phyloP scores from a whole-genome alignment of 1,284 basidiomycete species.

The Amylostereum areolatum region DNA sequence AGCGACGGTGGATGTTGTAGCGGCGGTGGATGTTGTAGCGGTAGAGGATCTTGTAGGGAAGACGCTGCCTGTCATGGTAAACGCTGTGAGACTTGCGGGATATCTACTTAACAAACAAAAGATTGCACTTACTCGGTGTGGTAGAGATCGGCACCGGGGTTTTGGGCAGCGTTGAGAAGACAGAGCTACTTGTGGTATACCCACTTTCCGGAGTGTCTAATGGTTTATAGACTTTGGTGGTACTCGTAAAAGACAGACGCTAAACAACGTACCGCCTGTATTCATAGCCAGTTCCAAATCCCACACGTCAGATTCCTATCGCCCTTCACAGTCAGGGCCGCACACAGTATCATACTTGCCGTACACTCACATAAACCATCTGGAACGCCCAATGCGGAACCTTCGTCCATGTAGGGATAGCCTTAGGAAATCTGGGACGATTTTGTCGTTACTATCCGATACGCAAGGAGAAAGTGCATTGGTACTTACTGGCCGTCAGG shows the following conservation, averaged over 20 bases:
- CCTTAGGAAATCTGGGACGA: conserved; percentile 3
- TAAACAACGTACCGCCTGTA: background rate
- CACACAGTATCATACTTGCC: background rate
- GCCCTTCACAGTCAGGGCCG: background rate
- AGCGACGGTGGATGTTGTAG: background rate
- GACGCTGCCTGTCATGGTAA: background rate
- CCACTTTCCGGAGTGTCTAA: no score
- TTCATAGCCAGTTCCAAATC: no score
- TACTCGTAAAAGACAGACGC: no score
- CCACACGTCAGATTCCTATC: conserved; percentile 5
- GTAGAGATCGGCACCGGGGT: no score
- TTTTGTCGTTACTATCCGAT: no score
- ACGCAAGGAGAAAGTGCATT: no score
- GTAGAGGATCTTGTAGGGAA: background rate
- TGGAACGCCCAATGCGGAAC: conserved; percentile 12
- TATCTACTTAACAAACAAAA: no score
- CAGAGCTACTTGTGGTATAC: no score
- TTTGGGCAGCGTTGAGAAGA: no score
- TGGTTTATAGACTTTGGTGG: no score
- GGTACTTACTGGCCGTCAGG: no score
- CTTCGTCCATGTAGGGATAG: conserved; percentile 5
- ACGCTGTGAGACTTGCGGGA: background rate
- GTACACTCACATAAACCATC: conserved; percentile 2
- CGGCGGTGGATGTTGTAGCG: background rate
- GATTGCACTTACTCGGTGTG: no score